Base-by-base conservation (phyloP, 78 protist species). In the Neovahlkampfia damariscottae region DNA sequence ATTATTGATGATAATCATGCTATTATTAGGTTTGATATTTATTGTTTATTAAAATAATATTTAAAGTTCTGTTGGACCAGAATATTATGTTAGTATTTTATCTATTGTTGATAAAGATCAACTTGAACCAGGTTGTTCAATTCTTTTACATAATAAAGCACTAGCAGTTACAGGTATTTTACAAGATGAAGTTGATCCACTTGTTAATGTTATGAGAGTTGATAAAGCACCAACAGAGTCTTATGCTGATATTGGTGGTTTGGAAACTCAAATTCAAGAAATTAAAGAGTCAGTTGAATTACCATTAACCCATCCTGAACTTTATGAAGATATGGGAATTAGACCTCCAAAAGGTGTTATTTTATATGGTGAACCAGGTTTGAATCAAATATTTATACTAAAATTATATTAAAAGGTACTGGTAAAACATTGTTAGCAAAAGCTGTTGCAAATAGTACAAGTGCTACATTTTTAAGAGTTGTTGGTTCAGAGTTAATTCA, bases 271-370 rank as follows among this genome's bases (percentile, higher is more conserved):
- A 71, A 93, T 96, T 10, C 96, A 92, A 76, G 99, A 96, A 72
- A 96, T 97, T 89, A 96, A 96, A 80, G 99, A 97, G 35, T 97
- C 99, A 5, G 99, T 98, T 2, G 99, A 96, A 84, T 86, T 94
- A 31, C 99, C 99, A 4, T 94, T 98, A 67, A 97, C 99, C 3
- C 98, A 95, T 66, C 99, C 99, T 3, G 99, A 96, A 81, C 76
- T 96, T 34, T 98, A 97, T 82, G 99, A 96, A 32, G 98, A 94
- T 50, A 92, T 98, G 34, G 99, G 99, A 28, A 96, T 96, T 72
- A 86, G 85, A 73, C 99, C 99, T 9, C 99, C 99, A 32, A 96
- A 96, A 81, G 99, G 99, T 27, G 99, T 96, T 28, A 95, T 98
- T 39, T 83, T 98, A 41, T 96, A 96, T 75, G 99, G 99, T 27